Percentiles rank a stretch among this genome's conserved stretches.
Evolutionary conservation across 495 filamentous ascomycete species (phyloP).

Genomic region (Neurospora sp.): DNA sequence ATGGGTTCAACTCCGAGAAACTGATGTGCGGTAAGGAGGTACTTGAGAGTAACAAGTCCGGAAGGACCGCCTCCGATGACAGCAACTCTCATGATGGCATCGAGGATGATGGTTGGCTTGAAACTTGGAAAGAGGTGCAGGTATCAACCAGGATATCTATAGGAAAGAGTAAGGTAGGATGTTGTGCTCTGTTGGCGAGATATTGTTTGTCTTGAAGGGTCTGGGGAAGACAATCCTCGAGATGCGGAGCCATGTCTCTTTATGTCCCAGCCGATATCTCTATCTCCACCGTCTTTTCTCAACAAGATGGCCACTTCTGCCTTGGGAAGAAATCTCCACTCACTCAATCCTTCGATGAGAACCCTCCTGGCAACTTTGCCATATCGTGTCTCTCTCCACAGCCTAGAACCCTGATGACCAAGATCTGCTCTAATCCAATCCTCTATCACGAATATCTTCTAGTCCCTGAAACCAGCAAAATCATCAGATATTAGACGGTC

Average conservation of each 20-base stretch:
- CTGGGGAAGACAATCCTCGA: neutral
- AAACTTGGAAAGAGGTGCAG: neutral
- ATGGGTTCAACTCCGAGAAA: constrained; percentile 21
- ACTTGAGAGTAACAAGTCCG: constrained; percentile 37
- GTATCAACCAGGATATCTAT: neutral
- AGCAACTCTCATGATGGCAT: constrained; percentile 19
- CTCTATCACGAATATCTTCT: too few species aligned
- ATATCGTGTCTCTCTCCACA: neutral
- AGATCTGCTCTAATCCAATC: neutral
- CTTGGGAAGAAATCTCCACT: neutral
- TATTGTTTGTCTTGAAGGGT: neutral
- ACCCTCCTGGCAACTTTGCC: neutral
- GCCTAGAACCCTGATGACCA: neutral
- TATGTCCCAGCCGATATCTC: neutral
- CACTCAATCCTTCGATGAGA: neutral
- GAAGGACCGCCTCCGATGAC: constrained; percentile 37
- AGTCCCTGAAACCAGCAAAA: too few species aligned
- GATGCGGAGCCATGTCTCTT: neutral
- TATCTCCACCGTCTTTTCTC: neutral
- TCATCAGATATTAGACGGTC: too few species aligned
- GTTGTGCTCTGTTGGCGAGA: neutral
- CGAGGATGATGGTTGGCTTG: neutral
- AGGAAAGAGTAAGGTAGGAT: neutral
- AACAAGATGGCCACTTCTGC: neutral
- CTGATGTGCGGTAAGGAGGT: constrained; percentile 25